These are phyloP conservation scores for Diatrype stigma DNA, from an alignment of 2,329 filamentous ascomycete genomes.

Conservation along the genomic window DNA sequence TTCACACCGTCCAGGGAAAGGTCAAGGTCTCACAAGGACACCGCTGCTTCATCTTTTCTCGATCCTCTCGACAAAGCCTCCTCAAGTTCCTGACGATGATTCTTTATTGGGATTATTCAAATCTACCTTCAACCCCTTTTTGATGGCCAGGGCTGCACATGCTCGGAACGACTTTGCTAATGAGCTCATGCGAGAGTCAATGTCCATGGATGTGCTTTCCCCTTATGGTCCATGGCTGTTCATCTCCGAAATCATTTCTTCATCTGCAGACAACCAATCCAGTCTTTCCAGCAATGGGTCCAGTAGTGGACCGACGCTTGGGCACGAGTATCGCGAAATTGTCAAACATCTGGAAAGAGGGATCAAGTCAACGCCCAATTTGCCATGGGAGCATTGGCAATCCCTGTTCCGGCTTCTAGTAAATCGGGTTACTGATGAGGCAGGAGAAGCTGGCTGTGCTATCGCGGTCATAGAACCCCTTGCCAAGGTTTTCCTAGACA, in stretches of 20 bases:
- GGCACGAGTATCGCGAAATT: slow-evolving; percentile 67
- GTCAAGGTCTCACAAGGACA: slow-evolving; percentile 47
- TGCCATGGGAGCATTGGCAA: slow-evolving; percentile 45
- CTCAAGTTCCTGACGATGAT: slow-evolving; percentile 44
- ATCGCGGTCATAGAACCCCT: slow-evolving; percentile 68
- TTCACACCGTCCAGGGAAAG: slow-evolving; percentile 55
- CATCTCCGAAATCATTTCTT: slow-evolving; percentile 42
- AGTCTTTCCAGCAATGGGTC: slow-evolving; percentile 36
- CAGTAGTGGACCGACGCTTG: slow-evolving; percentile 43
- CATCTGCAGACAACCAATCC: slow-evolving; percentile 35
- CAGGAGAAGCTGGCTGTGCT: slow-evolving; percentile 63
- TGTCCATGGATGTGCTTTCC: slow-evolving; percentile 41
- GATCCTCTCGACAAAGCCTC: slow-evolving; percentile 50
- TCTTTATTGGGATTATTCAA: slow-evolving; percentile 42
- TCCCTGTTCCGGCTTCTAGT: slow-evolving; percentile 55
- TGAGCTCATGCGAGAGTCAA: slow-evolving; percentile 44
- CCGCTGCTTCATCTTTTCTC: slow-evolving; percentile 64
- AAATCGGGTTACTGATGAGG: slow-evolving; percentile 54
- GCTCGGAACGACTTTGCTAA: slow-evolving; percentile 42
- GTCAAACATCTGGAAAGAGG: slow-evolving; percentile 64
- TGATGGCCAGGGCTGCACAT: slow-evolving; percentile 43
- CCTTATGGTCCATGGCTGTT: slow-evolving; percentile 50
- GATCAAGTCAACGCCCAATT: slow-evolving; percentile 43
- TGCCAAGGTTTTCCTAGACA: slow-evolving; percentile 49
- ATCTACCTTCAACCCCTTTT: slow-evolving; percentile 55